Base-by-base conservation (phyloP, 441 rosid species). In the Corymbia citriodora region DNA sequence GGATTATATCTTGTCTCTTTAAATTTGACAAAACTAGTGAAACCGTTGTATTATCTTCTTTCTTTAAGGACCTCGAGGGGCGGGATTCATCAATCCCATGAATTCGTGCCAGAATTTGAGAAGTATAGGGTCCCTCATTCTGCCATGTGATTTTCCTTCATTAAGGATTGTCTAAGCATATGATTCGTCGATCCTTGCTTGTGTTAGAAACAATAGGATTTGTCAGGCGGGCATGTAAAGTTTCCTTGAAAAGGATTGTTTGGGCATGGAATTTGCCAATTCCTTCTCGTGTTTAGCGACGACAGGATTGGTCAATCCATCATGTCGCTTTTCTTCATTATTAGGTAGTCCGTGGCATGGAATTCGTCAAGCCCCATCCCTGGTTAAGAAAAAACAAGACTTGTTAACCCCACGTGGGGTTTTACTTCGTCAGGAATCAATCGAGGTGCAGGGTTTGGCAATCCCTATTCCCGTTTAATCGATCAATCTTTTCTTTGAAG, bases 81-180 rank as follows among this genome's bases (percentile, higher is more conserved):
- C 0, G 27, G 17, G 83, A 36, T 74, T 74, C 2, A 0, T 10
- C 14, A 21, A 74, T 40, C 14, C 50, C 0, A 0, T 19, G 40
- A 36, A 40, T 74, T 4, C 1, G 1, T 40, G 50, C 5, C 1
- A 3, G 50, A 10, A 40, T 40, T 6, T 74, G 21, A 40, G 16
- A 40, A 40, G 52, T 9, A 40, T 19, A 72, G 2, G 27, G 2
- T 21, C 11, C 11, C 12, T 40, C 17, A 2, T 40, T 74, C 52
- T 1, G 1, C 48, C 10, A 3, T 13, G 15, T 40, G 29, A 21
- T 40, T 9, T 74, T 40, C 50, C 29, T 40, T 74, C 29, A 4
- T 40, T 40, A 40, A 25, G 52, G 14, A 74, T 21, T 1, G 15
- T 40, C 83, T 40, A 40, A 74, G 8, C 16, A 74, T 36, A 40